These are phyloP conservation scores for Nicotiana otophora DNA, from an alignment of 257 asterid species.

Conservation along the genomic window DNA sequence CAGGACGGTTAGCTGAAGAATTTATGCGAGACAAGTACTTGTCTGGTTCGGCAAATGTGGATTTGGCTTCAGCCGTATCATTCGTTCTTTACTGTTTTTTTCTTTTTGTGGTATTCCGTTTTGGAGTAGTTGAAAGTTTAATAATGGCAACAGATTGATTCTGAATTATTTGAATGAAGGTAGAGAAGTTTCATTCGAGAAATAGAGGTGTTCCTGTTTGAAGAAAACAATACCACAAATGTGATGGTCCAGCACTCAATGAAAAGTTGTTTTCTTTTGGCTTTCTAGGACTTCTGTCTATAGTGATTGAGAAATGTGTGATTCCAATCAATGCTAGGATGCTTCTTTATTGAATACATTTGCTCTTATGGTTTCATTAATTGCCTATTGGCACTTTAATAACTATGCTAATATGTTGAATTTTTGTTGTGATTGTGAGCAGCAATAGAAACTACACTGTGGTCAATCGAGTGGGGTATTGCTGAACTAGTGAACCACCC, in stretches of 20 bases:
- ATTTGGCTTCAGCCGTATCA: too few relatives aligned
- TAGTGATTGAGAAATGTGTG: neutral
- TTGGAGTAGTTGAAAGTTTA: too few relatives aligned
- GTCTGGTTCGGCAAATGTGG: too few relatives aligned
- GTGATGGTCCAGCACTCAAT: too few relatives aligned
- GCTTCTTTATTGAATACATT: too few relatives aligned
- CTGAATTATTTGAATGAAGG: neutral
- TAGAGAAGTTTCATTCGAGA: neutral
- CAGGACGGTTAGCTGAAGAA: too few relatives aligned
- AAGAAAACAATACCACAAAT: neutral
- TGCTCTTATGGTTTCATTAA: neutral
- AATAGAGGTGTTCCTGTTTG: neutral
- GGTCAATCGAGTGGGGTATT: constrained; percentile 88
- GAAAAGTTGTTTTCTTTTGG: neutral
- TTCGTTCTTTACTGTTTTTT: too few relatives aligned
- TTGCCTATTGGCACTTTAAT: neutral
- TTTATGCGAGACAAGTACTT: too few relatives aligned
- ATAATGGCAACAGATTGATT: neutral
- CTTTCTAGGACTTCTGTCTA: neutral
- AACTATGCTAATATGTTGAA: neutral
- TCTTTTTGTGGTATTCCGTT: too few relatives aligned
- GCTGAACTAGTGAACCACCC: constrained; percentile 88
- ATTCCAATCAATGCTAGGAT: neutral
- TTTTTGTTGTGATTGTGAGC: constrained; percentile 1
- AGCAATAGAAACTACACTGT: constrained; percentile 90